A percentile compares a stretch with the other conserved stretches of the same genome.
Conservation (phyloP, 2,329 filamentous ascomycete genomes). For the Penicillium sp. region DNA sequence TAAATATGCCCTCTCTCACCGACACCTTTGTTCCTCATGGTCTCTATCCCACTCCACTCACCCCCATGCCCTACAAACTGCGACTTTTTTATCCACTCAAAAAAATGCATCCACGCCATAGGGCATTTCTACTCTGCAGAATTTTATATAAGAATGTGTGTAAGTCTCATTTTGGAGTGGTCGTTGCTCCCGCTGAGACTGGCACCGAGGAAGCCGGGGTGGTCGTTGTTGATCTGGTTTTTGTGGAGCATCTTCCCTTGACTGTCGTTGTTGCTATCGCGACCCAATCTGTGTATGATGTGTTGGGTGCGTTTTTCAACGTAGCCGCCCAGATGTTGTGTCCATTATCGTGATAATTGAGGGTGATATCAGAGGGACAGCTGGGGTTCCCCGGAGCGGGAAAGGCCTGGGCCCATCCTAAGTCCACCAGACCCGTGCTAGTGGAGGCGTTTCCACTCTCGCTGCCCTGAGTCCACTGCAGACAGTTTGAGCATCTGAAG, state of each 20-base stretch:
- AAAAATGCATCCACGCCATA: background rate
- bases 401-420: background rate
- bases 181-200: background rate
- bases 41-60: background rate
- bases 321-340: background rate
- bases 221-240: background rate
- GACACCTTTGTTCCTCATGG: background rate
- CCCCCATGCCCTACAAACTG: background rate
- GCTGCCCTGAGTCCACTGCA: background rate
- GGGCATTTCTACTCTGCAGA: background rate
- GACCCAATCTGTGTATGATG: background rate
- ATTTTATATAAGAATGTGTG: background rate
- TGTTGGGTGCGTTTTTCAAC: background rate
- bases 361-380: background rate
- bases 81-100: background rate
- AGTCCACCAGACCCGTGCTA: background rate
- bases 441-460: background rate
- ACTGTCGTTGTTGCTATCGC: background rate
- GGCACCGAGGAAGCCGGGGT: background rate
- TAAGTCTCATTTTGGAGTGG: background rate
- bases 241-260: background rate
- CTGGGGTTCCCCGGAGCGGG: background rate
- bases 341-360: background rate
- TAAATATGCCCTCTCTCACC: background rate
- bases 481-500: background rate